A percentile compares a stretch with the other conserved stretches of the same genome.
Conservation (phyloP, 192 early-diverging fungal genomes). For the Mortierella antarctica region DNA sequence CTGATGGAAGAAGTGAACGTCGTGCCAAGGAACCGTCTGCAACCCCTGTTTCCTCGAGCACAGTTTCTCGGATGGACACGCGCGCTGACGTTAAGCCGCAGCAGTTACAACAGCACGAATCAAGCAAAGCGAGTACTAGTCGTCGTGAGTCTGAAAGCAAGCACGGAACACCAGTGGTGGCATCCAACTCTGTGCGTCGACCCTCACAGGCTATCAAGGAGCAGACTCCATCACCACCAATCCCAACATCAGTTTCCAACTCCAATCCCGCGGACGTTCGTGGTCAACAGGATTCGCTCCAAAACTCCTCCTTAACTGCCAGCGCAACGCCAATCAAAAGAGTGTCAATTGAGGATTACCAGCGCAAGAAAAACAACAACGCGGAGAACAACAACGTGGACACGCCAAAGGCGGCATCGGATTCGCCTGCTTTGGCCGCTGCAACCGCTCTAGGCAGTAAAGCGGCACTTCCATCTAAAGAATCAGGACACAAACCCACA, state of each 20-base stretch:
- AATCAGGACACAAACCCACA: background rate
- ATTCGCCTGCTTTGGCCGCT: constrained; percentile 35
- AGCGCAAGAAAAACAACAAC: constrained; percentile 24
- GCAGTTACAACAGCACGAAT: constrained; percentile 3
- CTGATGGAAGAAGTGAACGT: constrained; percentile 23
- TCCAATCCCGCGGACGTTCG: background rate
- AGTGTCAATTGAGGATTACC: constrained; percentile 50
- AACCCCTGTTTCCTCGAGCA: constrained; percentile 3
- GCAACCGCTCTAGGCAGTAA: constrained; percentile 17
- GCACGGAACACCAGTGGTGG: background rate
- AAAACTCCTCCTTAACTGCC: constrained; percentile 1
- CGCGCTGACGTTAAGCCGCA: constrained; percentile 17
- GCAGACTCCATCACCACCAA: constrained; percentile 11
- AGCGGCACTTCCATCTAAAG: constrained; percentile 7
- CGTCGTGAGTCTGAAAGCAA: constrained; percentile 28
- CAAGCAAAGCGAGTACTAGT: constrained; percentile 3
- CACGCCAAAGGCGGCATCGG: constrained; percentile 40
- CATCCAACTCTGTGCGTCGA: constrained; percentile 11
- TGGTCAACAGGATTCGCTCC: constrained; percentile 6
- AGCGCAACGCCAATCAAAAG: constrained; percentile 19
- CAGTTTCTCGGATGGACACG: background rate
- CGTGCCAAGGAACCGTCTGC: constrained; percentile 25
- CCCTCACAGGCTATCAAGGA: constrained; percentile 37
- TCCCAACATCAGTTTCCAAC: constrained; percentile 1
- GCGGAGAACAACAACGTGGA: constrained; percentile 32